Percentiles rank a stretch among this genome's conserved stretches.
These are phyloP conservation scores for Dactylorhiza incarnata DNA, from an alignment of 106 monocot species.

Conservation along the genomic window DNA sequence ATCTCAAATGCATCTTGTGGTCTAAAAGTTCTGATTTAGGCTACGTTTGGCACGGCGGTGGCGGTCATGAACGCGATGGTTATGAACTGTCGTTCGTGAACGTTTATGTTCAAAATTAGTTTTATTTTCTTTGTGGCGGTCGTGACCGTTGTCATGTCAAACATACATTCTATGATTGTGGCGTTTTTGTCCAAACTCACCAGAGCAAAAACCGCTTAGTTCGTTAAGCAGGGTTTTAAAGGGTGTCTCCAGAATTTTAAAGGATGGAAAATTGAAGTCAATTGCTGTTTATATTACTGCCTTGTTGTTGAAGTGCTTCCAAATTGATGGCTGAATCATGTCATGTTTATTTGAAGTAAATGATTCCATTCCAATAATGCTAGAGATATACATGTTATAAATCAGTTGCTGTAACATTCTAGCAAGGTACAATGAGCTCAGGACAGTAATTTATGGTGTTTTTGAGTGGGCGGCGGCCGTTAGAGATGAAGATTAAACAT, in stretches of 20 bases:
- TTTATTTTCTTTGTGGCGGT: neutral
- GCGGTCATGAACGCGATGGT: too few species aligned
- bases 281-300: neutral
- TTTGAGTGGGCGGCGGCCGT: too few species aligned
- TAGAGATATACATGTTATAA: too few species aligned
- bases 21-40: neutral
- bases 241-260: neutral
- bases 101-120: neutral
- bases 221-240: neutral
- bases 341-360: too few species aligned
- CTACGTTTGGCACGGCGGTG: too few species aligned
- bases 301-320: neutral
- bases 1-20: neutral
- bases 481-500: too few species aligned
- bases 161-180: too few species aligned
- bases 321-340: neutral
- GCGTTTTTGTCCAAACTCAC: too few species aligned
- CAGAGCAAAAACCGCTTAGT: neutral
- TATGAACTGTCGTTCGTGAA: neutral
- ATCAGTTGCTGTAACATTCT: rapidly evolving
- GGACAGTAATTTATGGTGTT: too few species aligned
- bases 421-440: too few species aligned
- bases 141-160: too few species aligned
- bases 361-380: too few species aligned
- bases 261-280: neutral